Evolutionary conservation across 148 eudicot species (phyloP).

Genomic region (Chenopodium formosanum): DNA sequence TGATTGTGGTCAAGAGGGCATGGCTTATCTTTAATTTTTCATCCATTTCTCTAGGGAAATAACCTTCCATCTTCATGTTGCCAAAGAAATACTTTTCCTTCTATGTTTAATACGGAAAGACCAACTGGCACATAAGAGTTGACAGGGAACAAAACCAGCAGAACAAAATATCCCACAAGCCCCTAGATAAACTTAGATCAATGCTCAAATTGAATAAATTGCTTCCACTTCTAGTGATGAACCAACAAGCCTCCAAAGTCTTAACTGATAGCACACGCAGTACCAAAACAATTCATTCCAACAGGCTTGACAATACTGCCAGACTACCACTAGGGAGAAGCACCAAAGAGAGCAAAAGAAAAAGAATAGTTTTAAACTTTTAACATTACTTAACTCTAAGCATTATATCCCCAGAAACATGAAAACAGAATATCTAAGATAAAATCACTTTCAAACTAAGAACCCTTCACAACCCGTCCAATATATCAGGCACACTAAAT

Average conservation of each 20-base stretch:
- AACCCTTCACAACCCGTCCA: neutral
- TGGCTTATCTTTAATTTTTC: neutral
- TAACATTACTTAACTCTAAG: neutral
- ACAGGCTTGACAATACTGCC: neutral
- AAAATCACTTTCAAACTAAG: neutral
- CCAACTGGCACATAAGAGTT: too few relatives aligned
- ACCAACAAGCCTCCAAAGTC: neutral
- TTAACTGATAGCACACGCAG: neutral
- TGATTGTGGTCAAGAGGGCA: neutral
- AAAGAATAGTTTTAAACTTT: neutral
- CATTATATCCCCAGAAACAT: neutral
- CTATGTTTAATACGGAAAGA: neutral
- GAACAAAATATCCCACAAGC: neutral
- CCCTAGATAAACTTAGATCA: neutral
- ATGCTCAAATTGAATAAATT: neutral
- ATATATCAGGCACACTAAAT: neutral
- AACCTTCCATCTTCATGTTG: too few relatives aligned
- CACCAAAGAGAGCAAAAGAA: neutral
- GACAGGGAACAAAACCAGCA: neutral
- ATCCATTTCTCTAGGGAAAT: neutral
- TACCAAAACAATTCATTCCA: neutral
- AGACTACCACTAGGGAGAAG: neutral
- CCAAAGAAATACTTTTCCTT: neutral
- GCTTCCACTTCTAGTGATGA: neutral
- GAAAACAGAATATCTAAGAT: neutral